Percentiles rank a stretch among this genome's conserved stretches.
Conservation (phyloP, 352 stramenopile species). For the Pythium utonaiense region DNA sequence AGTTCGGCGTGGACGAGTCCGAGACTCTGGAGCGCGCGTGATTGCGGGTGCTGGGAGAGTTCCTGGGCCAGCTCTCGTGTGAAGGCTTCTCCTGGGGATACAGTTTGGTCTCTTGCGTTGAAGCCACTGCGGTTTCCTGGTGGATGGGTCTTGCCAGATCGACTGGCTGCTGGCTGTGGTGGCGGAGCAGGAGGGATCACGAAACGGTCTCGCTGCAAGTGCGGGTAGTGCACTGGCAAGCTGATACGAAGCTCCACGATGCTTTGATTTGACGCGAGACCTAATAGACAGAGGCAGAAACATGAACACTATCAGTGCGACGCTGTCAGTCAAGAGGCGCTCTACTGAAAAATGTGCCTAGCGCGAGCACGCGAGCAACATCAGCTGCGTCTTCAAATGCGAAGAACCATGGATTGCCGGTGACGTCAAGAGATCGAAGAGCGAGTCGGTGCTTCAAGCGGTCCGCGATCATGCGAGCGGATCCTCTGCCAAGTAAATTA, state of each 20-base stretch:
- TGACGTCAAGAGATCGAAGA: constrained; percentile 29
- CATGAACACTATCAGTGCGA: background rate
- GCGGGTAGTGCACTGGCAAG: background rate
- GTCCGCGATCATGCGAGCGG: constrained; percentile 27
- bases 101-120: background rate
- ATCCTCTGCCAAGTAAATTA: constrained; percentile 34
- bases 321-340: background rate
- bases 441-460: constrained; percentile 27
- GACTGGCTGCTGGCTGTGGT: background rate
- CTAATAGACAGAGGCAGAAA: background rate
- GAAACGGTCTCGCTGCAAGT: constrained; percentile 11
- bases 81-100: constrained; percentile 16
- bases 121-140: background rate
- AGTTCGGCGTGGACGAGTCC: constrained; percentile 24
- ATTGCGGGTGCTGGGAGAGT: background rate
- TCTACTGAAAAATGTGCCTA: background rate
- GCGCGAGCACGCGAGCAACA: constrained; percentile 14
- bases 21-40: constrained; percentile 3
- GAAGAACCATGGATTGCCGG: constrained; percentile 37
- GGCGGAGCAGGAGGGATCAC: background rate
- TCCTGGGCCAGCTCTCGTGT: constrained; percentile 8
- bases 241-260: constrained; percentile 15
- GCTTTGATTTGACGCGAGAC: background rate
- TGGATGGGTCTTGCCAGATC: background rate
- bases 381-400: constrained; percentile 29